Base-by-base conservation (phyloP, 2,329 filamentous ascomycete species). In the Myrmaecium sp. region DNA sequence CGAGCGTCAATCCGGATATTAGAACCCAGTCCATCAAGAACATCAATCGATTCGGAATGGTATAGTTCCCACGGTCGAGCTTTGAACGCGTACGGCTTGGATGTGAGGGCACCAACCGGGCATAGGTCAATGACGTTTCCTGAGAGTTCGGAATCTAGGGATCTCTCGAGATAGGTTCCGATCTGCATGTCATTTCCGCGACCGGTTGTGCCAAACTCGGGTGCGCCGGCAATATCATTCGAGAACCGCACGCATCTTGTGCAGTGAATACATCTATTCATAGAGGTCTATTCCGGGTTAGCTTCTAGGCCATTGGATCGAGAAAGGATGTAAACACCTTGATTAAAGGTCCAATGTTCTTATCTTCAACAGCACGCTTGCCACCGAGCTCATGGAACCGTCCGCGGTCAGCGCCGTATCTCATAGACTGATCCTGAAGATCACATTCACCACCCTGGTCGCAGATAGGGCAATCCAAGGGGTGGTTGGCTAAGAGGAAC, bases 201-300 rank as follows among this genome's bases (percentile, higher is more conserved):
- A 48, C 89, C 89, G 16, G 79, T 79, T 18, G 84, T 92, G 41
- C 89, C 89, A 44, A 98, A 69, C 56, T 98, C 89, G 18, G 89
- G 83, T 33, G 89, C 89, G 45, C 89, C 89, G 35, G 89, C 89
- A 46, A 98, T 67, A 47, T 98, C 89, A 58, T 95, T 98, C 51
- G 89, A 80, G 57, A 98, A 98, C 49, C 89, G 83, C 42, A 98
- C 73, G 58, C 89, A 98, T 47, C 89, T 74, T 36, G 89, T 98
- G 66, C 89, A 98, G 64, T 98, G 89, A 47, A 98, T 98, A 58
- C 89, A 98, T 52, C 89, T 72, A 67, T 98, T 98, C 89, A 98
- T 98, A 26, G 89, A 98, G 3, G 89, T 98, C 71, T 64, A 33
- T 4, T 17, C 8, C 21, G 10, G 21, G 35, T 57, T 26, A 56